Evolutionary conservation across 805 yeast species (phyloP).

Genomic region (Candida namnaoensis): DNA sequence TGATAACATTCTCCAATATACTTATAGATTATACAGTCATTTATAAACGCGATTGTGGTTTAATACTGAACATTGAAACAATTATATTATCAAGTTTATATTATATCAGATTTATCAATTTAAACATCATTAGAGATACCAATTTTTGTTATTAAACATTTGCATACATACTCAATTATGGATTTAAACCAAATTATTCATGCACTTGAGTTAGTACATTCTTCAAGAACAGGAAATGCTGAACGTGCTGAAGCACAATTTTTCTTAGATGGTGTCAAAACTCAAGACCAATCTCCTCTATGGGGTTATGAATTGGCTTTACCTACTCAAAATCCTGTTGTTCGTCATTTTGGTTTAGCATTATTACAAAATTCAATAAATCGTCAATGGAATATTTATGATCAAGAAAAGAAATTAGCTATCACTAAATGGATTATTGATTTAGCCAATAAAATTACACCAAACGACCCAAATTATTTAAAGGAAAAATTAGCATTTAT

Average conservation of each 20-base stretch:
- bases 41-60: too few species aligned
- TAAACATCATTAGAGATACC: too few species aligned
- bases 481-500: conserved; percentile 83
- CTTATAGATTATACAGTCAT: too few species aligned
- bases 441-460: conserved; percentile 48
- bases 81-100: too few species aligned
- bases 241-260: conserved; percentile 48
- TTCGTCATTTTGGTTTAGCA: conserved; percentile 86
- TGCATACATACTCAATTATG: conserved; percentile 25
- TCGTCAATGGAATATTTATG: conserved; percentile 43
- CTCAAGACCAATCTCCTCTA: conserved; percentile 74
- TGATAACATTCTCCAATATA: too few species aligned
- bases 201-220: conserved; percentile 72
- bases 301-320: conserved; percentile 88
- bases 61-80: too few species aligned
- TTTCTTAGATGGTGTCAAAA: conserved; percentile 70
- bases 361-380: conserved; percentile 67
- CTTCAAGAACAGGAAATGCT: conserved; percentile 51
- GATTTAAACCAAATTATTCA: conserved; percentile 65
- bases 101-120: too few species aligned
- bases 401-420: conserved; percentile 50
- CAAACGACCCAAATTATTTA: conserved; percentile 79
- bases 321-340: conserved; percentile 54
- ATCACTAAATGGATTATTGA: conserved; percentile 82
- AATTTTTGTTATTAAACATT: too few species aligned